These are phyloP conservation scores for Entophlyctis helioformis DNA, from an alignment of 192 early-diverging fungal genomes.

Conservation along the genomic window DNA sequence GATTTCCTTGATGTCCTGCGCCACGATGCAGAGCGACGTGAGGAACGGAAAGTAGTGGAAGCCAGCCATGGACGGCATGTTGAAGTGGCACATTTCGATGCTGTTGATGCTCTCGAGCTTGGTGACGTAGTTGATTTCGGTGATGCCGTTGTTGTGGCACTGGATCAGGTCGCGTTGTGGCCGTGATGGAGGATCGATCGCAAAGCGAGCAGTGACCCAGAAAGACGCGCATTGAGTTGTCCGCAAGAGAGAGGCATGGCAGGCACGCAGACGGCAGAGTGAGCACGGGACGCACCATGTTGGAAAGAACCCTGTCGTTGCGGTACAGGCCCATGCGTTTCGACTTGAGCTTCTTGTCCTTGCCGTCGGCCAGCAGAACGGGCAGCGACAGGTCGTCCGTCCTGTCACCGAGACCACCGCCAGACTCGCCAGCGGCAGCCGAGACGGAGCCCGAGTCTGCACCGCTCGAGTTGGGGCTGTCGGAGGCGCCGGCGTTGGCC, in stretches of 20 bases:
- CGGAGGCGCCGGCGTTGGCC: too few species aligned
- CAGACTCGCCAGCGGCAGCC: too few species aligned
- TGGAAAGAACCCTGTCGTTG: slow-evolving; percentile 16
- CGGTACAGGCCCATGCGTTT: slow-evolving; percentile 13
- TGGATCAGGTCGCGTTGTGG: neutral
- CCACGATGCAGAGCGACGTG: slow-evolving; percentile 35
- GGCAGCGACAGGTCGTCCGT: too few species aligned
- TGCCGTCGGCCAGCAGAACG: neutral
- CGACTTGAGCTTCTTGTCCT: neutral
- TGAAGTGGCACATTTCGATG: slow-evolving; percentile 50
- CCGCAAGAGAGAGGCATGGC: too few species aligned
- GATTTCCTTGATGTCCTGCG: slow-evolving; percentile 39
- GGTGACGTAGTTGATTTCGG: slow-evolving; percentile 8
- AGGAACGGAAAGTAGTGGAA: slow-evolving; percentile 26
- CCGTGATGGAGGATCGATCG: neutral
- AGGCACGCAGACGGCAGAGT: too few species aligned
- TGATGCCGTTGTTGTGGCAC: slow-evolving; percentile 29
- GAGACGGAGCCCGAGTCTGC: too few species aligned
- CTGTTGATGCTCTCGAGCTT: slow-evolving; percentile 6
- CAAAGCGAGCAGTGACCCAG: neutral
- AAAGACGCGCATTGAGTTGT: too few species aligned
- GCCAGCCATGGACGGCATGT: slow-evolving; percentile 24
- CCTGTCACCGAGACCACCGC: too few species aligned
- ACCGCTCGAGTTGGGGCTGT: too few species aligned
- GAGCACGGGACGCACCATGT: slow-evolving; percentile 12